Evolutionary conservation across 2,329 filamentous ascomycete species (phyloP), one percentile per base, ranked within the genome.

Genomic region (Diaporthe citrichinensis): DNA sequence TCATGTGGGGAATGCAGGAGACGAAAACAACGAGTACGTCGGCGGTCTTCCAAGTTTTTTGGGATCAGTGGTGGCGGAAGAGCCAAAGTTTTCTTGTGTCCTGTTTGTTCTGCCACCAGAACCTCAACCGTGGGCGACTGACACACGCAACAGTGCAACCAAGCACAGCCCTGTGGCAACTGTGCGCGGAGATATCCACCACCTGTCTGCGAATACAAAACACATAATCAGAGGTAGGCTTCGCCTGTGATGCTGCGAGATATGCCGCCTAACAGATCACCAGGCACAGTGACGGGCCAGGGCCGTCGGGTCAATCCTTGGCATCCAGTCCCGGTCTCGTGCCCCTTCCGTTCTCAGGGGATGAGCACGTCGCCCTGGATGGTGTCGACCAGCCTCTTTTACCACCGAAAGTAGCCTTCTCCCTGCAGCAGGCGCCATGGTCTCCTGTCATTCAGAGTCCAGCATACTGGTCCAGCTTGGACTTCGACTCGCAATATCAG

Each of bases 161-260:
- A 89, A 78, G 85, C 86, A 36, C 87, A 88, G 41, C 89, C 89
- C 20, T 90, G 89, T 81, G 86, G 85, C 58, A 89, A 90, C 78
- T 90, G 89, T 77, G 82, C 85, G 34, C 86, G 88, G 51, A 84
- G 88, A 41, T 90, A 88, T 76, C 89, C 89, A 0, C 87, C 86
- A 71, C 88, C 88, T 0, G 78, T 82, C 9, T 90, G 89, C 79
- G 85, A 88, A 77, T 90, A 90, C 77, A 83, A 79, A 23, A 74
- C 76, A 20, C 76, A 71, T 44, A 75, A 74, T 51, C 77, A 71
- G 61, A 81, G 78, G 82, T 83, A 73, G 77, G 78, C 78, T 53
- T 36, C 34, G 25, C 28, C 17, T 57, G 49, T 1, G 23, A 14
- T 41, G 34, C 39, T 41, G 9, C 17, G 20, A 65, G 51, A 34